Percentiles rank a stretch among this genome's conserved stretches.
These are phyloP conservation scores for Aureobasidium lini DNA, from an alignment of 2,329 filamentous ascomycete genomes.

Conservation along the genomic window DNA sequence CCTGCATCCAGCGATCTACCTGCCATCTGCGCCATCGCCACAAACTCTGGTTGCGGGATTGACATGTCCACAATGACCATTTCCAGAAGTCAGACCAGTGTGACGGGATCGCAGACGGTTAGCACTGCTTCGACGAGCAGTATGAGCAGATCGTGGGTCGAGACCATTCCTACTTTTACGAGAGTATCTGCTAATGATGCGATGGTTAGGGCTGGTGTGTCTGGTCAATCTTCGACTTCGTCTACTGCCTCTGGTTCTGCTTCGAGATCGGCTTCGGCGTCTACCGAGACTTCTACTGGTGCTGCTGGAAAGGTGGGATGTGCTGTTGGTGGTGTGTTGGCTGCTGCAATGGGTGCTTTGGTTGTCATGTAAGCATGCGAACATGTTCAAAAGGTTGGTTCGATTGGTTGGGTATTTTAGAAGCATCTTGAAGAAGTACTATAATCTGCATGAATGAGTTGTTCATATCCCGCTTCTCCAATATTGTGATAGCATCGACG, in stretches of 20 bases:
- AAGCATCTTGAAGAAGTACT: too few relatives aligned
- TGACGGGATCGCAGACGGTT: too few relatives aligned
- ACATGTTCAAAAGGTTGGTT: not conserved
- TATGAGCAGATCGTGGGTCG: constrained; percentile 7
- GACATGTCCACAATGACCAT: not conserved
- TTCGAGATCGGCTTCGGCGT: not conserved
- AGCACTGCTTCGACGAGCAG: not conserved
- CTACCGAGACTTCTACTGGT: not conserved
- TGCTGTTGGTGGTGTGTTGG: not conserved
- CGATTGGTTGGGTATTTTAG: too few relatives aligned
- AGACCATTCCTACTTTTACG: constrained; percentile 41
- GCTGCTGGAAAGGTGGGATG: not conserved
- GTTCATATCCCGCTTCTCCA: too few relatives aligned
- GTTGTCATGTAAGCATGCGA: not conserved
- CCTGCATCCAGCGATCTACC: not conserved
- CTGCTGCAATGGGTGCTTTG: constrained; percentile 1
- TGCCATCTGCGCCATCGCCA: not conserved
- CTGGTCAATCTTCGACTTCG: not conserved
- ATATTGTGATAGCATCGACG: too few relatives aligned
- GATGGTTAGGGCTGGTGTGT: not conserved
- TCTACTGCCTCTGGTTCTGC: not conserved
- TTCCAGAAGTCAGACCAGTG: not conserved
- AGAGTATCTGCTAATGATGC: constrained; percentile 20
- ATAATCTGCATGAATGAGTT: too few relatives aligned
- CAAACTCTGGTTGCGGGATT: not conserved